Evolutionary conservation across 116 monocot species (phyloP).

Genomic region (Phalaenopsis hybrid): DNA sequence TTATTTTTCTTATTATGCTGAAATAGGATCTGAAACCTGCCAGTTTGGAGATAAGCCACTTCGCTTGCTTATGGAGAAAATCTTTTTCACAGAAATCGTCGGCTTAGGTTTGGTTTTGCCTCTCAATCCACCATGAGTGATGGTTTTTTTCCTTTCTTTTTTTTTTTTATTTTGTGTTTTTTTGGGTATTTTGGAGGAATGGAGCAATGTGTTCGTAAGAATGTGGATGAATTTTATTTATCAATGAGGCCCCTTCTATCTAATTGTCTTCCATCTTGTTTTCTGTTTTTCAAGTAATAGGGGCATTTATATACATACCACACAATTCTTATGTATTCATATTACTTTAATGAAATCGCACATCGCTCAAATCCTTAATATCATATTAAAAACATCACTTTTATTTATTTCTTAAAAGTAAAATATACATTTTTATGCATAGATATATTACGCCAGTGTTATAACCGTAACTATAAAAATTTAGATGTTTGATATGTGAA

Average conservation of each 20-base stretch:
- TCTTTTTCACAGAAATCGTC: neutral
- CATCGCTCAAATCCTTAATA: no score
- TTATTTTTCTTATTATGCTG: neutral
- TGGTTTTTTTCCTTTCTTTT: neutral
- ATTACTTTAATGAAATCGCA: no score
- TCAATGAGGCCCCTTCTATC: neutral
- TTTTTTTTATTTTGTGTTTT: neutral
- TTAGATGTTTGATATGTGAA: no score
- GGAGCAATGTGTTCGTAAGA: neutral
- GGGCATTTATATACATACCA: no score
- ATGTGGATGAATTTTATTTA: neutral
- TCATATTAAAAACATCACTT: no score
- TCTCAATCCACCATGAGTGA: neutral
- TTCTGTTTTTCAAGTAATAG: no score
- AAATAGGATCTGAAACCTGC: neutral
- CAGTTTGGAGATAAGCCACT: neutral
- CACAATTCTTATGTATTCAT: no score
- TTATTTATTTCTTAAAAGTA: no score
- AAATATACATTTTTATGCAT: no score
- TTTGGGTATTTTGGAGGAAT: neutral
- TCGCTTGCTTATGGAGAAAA: neutral
- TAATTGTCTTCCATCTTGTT: neutral
- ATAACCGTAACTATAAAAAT: no score
- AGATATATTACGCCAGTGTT: no score
- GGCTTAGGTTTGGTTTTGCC: conserved; percentile 1